Base-by-base conservation (phyloP, 148 eudicot species). In the Rhododendron henanense region DNA sequence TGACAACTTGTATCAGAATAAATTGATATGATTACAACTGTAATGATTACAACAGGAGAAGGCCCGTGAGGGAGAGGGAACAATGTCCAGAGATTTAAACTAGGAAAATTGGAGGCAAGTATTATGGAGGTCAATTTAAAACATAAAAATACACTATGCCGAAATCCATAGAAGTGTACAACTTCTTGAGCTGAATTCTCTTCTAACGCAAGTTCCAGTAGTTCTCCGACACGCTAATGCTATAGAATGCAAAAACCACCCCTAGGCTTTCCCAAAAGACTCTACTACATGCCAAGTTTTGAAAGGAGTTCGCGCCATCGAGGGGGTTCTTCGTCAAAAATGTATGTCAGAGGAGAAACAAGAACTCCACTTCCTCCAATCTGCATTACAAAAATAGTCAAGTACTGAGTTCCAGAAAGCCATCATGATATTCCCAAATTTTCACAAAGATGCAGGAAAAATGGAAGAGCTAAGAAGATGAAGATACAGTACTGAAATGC, bases 291-390 rank as follows among this genome's bases (percentile, higher is more conserved):
- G 75, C 94, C 99, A 16, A 96, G 90, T 82, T 89, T 91, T 79
- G 90, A 84, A 37, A 94, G 96, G 86, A 96, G 90, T 59, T 93
- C 86, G 4, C 84, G 89, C 98, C 98, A 96, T 85, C 99, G 91
- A n/a, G 99, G 96, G 59, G 99, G 89, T 89, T 96, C 99, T 88
- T 96, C 97, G 39, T 96, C 99, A 47, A 96, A 96, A 45, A 96
- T 96, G 90, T 96, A 96, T 85, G 99, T 94, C 84, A 96, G 85
- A 69, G 99, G 99, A 44, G 98, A 95, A 75, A 95, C 79, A 71
- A 96, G 90, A 65, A 96, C 99, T 81, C 99, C 99, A 71, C 99
- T 96, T 69, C 99, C 98, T 55, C 99, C 99, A 84, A 94, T 94
- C 99, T 96, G 94, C 89, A 91, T 75, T 9, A 83, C 71, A 85